phyloP scores from a whole-genome alignment of 2,329 filamentous ascomycete species.

The Scedosporium dehoogii region DNA sequence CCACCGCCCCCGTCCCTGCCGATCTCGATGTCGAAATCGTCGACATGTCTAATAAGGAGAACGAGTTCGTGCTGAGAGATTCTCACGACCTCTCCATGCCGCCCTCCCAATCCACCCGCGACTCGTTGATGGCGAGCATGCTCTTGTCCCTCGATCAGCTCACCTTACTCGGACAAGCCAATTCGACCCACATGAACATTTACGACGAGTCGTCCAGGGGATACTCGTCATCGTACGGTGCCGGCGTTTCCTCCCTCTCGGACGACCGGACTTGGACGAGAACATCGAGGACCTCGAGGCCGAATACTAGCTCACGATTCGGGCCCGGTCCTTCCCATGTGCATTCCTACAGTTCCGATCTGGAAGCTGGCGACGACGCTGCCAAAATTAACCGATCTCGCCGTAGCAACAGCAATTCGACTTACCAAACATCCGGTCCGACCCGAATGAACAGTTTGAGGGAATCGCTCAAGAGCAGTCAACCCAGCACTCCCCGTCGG shows the following conservation, averaged over 20 bases:
- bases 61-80: constrained; percentile 37
- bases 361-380: constrained; percentile 44
- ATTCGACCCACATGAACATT: constrained; percentile 14
- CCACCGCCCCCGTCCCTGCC: constrained; percentile 8
- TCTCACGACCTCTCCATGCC: constrained; percentile 82
- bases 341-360: constrained; percentile 38
- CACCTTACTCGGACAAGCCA: constrained; percentile 37
- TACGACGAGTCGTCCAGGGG: constrained; percentile 4
- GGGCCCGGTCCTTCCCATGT: constrained; percentile 7
- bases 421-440: constrained; percentile 46
- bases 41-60: constrained; percentile 21
- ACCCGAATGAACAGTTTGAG: constrained; percentile 55
- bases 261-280: constrained; percentile 12
- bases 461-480: constrained; percentile 26
- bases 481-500: constrained; percentile 29
- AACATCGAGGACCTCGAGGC: constrained; percentile 4
- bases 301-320: constrained; percentile 5
- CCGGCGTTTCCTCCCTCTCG: constrained; percentile 1
- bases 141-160: constrained; percentile 85
- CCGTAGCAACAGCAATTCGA: constrained; percentile 74
- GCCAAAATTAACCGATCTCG: constrained; percentile 49
- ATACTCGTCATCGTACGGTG: constrained; percentile 3
- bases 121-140: constrained; percentile 94
- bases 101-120: constrained; percentile 65
- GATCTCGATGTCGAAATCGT: constrained; percentile 14